Evolutionary conservation across 2,329 filamentous ascomycete genomes (phyloP).

Genomic region (Zelopaecilomyces penicillatus): DNA sequence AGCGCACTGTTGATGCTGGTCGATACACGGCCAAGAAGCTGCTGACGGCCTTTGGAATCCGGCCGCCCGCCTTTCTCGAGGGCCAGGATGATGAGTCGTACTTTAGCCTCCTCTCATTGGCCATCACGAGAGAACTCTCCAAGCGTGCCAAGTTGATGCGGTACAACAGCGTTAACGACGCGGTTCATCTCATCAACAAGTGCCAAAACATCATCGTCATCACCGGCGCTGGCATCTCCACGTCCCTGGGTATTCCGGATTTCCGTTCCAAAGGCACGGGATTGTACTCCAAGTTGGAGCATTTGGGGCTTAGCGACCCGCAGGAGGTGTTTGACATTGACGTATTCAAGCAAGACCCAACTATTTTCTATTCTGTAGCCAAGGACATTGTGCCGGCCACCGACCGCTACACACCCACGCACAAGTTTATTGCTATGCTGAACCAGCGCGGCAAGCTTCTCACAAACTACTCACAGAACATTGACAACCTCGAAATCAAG

Average conservation of each 20-base stretch:
- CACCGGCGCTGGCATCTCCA: slow-evolving; percentile 93
- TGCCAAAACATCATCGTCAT: slow-evolving; percentile 84
- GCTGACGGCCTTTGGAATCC: slow-evolving; percentile 76
- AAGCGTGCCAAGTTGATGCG: slow-evolving; percentile 71
- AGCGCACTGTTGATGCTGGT: slow-evolving; percentile 59
- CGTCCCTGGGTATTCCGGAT: slow-evolving; percentile 91
- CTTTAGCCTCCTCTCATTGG: slow-evolving; percentile 65
- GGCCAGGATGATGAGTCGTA: slow-evolving; percentile 60
- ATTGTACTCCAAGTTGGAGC: slow-evolving; percentile 76
- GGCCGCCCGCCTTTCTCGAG: slow-evolving; percentile 65
- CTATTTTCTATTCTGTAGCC: slow-evolving; percentile 84
- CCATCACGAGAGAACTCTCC: slow-evolving; percentile 69
- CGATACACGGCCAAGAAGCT: slow-evolving; percentile 72
- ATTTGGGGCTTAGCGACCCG: slow-evolving; percentile 71
- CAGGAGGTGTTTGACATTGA: slow-evolving; percentile 93
- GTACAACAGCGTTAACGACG: slow-evolving; percentile 85
- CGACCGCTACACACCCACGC: slow-evolving; percentile 79
- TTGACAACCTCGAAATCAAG: slow-evolving; percentile 87
- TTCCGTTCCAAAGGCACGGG: slow-evolving; percentile 91
- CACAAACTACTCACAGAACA: slow-evolving; percentile 98
- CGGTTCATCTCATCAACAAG: slow-evolving; percentile 63
- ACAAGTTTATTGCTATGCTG: slow-evolving; percentile 84
- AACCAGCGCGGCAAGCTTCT: slow-evolving; percentile 83
- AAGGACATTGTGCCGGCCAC: slow-evolving; percentile 80
- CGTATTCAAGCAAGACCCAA: slow-evolving; percentile 77